Evolutionary conservation across 2,329 filamentous ascomycete genomes (phyloP).

Genomic region (Fusarium sp.): DNA sequence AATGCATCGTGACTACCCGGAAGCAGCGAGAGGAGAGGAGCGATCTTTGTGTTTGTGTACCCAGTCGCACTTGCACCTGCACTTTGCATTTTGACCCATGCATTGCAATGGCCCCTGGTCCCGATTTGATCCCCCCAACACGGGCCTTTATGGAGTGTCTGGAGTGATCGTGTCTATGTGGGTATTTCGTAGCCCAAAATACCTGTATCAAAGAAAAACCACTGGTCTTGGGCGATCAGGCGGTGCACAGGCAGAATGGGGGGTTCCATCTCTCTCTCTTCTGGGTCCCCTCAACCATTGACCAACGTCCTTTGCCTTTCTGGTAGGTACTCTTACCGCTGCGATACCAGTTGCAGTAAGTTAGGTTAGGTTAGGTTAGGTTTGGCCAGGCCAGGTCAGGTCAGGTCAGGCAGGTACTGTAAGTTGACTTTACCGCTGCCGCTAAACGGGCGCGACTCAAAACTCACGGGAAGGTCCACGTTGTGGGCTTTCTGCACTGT

Average conservation of each 20-base stretch:
- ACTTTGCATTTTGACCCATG: constrained; percentile 1
- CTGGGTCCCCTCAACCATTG: constrained; percentile 18
- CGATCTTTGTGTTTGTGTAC: constrained; percentile 2
- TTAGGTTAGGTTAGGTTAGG: neutral
- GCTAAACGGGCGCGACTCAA: constrained; percentile 24
- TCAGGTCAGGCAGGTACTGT: neutral
- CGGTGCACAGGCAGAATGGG: constrained; percentile 18
- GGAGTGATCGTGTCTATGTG: constrained; percentile 5
- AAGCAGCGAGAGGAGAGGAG: constrained; percentile 5
- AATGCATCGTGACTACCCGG: constrained; percentile 14
- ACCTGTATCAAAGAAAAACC: constrained; percentile 16
- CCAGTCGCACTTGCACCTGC: neutral
- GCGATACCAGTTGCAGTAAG: neutral
- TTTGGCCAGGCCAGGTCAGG: neutral
- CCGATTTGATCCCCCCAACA: constrained; percentile 19
- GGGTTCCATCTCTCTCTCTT: neutral
- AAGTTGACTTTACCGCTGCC: constrained; percentile 27
- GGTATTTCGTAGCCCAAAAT: constrained; percentile 14
- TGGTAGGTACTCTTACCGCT: constrained; percentile 1
- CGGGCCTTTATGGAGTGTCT: constrained; percentile 9
- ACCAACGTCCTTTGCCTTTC: neutral
- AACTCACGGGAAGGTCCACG: constrained; percentile 32
- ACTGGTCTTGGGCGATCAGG: constrained; percentile 30
- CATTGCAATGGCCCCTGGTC: constrained; percentile 1
- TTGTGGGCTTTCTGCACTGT: constrained; percentile 30